A percentile compares a stretch with the other conserved stretches of the same genome.
These are phyloP conservation scores for Keithomyces neogunnii DNA, from an alignment of 2,329 filamentous ascomycete genomes.

Conservation along the genomic window DNA sequence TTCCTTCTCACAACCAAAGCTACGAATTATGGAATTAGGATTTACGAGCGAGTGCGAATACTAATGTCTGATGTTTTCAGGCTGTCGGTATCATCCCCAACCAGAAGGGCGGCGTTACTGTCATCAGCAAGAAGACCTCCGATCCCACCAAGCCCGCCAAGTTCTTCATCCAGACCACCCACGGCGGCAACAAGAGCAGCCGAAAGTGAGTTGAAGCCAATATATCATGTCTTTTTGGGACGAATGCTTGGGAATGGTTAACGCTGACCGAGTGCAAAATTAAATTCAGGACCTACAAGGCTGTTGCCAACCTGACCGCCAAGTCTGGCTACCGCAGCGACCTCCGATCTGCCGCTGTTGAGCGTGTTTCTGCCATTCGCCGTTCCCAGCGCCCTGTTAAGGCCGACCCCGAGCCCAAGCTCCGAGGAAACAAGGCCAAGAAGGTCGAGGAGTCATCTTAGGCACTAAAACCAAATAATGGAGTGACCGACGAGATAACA, in stretches of 20 bases:
- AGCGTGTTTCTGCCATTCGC: conserved; percentile 81
- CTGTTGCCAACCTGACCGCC: conserved; percentile 72
- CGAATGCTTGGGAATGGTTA: background rate
- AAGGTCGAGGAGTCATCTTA: conserved; percentile 48
- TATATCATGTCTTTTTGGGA: conserved; percentile 12
- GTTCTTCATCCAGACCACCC: conserved; percentile 55
- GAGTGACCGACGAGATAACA: background rate
- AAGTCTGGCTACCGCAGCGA: conserved; percentile 80
- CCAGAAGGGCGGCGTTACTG: conserved; percentile 70
- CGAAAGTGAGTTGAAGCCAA: conserved; percentile 48
- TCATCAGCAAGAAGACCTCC: conserved; percentile 78
- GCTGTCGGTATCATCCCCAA: conserved; percentile 71
- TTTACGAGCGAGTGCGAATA: conserved; percentile 2
- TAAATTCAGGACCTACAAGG: conserved; percentile 68
- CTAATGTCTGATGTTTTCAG: conserved; percentile 33
- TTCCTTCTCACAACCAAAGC: background rate
- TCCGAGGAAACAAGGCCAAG: conserved; percentile 70
- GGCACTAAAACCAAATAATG: conserved; percentile 2
- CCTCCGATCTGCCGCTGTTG: conserved; percentile 68
- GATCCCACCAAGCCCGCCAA: conserved; percentile 65
- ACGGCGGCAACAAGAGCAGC: conserved; percentile 62
- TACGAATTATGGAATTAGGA: background rate
- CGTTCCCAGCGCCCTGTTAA: conserved; percentile 72
- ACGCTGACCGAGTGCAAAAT: conserved; percentile 3
- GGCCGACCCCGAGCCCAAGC: conserved; percentile 64